Percentiles rank a stretch among this genome's conserved stretches.
Conservation (phyloP, 805 yeast species). For the Scheffersomyces amazonensis region DNA sequence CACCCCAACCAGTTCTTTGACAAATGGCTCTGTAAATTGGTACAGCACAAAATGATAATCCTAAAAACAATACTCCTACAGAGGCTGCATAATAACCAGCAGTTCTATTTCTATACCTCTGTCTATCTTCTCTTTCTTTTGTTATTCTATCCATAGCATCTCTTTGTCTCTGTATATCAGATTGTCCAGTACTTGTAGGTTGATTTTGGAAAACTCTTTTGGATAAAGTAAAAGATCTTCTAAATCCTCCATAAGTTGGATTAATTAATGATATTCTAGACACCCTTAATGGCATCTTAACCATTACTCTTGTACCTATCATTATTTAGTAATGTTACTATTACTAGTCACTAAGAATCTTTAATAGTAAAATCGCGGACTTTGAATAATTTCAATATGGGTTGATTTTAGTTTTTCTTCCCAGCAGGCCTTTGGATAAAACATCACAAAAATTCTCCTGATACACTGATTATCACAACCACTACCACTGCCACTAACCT, state of each 20-base stretch:
- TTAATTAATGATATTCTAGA: too few species aligned
- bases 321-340: too few species aligned
- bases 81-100: constrained; percentile 66
- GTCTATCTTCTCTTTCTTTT: constrained; percentile 23
- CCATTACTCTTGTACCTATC: too few species aligned
- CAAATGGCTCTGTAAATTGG: constrained; percentile 91
- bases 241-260: too few species aligned
- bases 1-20: constrained; percentile 94
- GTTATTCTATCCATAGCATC: constrained; percentile 13
- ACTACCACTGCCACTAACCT: too few species aligned
- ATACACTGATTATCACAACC: too few species aligned
- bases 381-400: not conserved
- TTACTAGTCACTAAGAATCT: too few species aligned
- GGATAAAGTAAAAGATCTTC: too few species aligned
- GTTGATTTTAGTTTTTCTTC: not conserved
- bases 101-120: constrained; percentile 44
- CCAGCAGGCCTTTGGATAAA: too few species aligned
- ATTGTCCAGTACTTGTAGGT: not conserved
- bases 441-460: too few species aligned
- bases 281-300: too few species aligned
- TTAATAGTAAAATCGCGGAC: too few species aligned
- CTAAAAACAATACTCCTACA: constrained; percentile 66
- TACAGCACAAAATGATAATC: constrained; percentile 85
- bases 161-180: constrained; percentile 1
- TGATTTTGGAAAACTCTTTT: not conserved